Conservation (phyloP, 2,329 filamentous ascomycete species). For the Dactylellina haptotyla region DNA sequence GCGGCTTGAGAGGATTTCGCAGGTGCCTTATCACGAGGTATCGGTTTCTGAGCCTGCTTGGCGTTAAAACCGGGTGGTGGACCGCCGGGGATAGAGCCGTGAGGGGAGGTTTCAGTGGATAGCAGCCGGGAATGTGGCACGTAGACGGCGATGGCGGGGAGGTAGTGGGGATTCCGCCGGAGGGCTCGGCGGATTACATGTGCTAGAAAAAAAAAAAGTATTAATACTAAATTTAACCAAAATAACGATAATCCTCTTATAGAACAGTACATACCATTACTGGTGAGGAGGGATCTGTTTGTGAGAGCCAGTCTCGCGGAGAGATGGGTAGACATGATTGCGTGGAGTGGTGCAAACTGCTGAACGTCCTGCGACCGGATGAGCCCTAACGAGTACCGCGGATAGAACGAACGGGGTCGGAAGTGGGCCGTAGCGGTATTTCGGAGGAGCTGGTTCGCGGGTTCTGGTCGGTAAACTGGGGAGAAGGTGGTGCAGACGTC, state of each 20-base stretch:
- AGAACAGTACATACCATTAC: constrained; percentile 32
- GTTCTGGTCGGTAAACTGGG: constrained; percentile 8
- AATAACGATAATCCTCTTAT: not conserved
- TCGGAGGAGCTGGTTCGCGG: not conserved
- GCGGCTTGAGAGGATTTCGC: constrained; percentile 59
- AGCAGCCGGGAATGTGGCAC: constrained; percentile 51
- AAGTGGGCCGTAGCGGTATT: not conserved
- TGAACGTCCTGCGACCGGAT: not conserved
- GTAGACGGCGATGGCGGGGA: constrained; percentile 44
- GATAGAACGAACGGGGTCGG: constrained; percentile 6
- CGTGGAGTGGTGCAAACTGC: not conserved
- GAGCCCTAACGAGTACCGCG: not conserved
- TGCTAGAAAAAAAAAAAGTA: constrained; percentile 17
- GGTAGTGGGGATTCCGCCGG: constrained; percentile 46
- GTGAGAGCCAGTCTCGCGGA: constrained; percentile 53
- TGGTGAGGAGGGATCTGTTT: constrained; percentile 38
- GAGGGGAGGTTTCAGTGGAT: constrained; percentile 69
- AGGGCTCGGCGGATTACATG: constrained; percentile 43
- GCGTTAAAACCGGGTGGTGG: constrained; percentile 91
- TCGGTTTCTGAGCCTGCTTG: constrained; percentile 86
- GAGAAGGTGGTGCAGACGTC: constrained; percentile 11
- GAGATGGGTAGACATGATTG: constrained; percentile 50
- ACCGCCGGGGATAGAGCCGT: constrained; percentile 66
- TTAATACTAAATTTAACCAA: not conserved
- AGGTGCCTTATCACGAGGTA: constrained; percentile 68